Evolutionary conservation across 2,329 filamentous ascomycete genomes (phyloP).

Genomic region (Xylariaceae sp.): DNA sequence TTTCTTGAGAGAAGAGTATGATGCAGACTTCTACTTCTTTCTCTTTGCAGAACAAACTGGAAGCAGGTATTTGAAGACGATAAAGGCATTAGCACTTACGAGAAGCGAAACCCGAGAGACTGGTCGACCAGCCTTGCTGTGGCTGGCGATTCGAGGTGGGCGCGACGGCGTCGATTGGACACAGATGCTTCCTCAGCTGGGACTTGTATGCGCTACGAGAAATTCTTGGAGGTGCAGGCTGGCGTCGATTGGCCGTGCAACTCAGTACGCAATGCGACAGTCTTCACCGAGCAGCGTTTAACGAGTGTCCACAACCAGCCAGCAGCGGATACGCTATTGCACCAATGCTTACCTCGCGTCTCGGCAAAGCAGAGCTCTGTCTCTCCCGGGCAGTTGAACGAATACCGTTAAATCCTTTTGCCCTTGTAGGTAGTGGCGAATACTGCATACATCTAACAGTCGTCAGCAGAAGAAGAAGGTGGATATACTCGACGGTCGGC

Average conservation of each 20-base stretch:
- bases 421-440: neutral
- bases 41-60: neutral
- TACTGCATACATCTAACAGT: neutral
- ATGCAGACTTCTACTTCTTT: neutral
- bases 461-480: neutral
- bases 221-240: slow-evolving; percentile 20
- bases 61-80: slow-evolving; percentile 6
- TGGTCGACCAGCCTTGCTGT: slow-evolving; percentile 19
- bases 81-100: slow-evolving; percentile 32
- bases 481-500: too few species aligned
- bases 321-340: slow-evolving; percentile 5
- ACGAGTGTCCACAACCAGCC: slow-evolving; percentile 9
- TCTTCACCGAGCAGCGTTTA: slow-evolving; percentile 16
- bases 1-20: neutral
- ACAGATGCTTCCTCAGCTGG: slow-evolving; percentile 20
- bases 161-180: slow-evolving; percentile 26
- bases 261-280: slow-evolving; percentile 21
- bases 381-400: neutral
- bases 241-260: slow-evolving; percentile 25
- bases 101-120: slow-evolving; percentile 16
- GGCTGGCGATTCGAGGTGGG: slow-evolving; percentile 22
- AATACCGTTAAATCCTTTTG: neutral
- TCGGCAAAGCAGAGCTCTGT: slow-evolving; percentile 21
- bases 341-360: slow-evolving; percentile 18
- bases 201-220: slow-evolving; percentile 16